Conservation (phyloP, 768 basidiomycete genomes). For the Neoboletus brunneissimus region DNA sequence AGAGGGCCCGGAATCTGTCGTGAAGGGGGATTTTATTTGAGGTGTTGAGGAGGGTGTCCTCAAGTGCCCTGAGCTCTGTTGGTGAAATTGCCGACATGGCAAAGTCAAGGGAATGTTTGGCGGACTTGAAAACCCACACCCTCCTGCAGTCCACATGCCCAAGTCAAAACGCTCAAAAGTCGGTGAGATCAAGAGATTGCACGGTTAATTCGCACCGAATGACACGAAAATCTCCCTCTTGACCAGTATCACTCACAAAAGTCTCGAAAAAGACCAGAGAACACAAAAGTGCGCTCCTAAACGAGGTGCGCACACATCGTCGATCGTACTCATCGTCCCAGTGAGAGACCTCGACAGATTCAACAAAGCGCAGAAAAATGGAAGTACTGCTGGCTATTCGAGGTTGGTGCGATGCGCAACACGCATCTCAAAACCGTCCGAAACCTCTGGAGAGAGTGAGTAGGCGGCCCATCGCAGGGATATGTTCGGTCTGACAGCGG, state of each 20-base stretch:
- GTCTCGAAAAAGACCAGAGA: conserved; percentile 91
- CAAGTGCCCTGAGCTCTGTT: conserved; percentile 63
- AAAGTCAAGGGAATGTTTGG: conserved; percentile 33
- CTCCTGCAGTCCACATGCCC: conserved; percentile 55
- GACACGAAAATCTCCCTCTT: conserved; percentile 14
- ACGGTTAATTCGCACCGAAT: not conserved
- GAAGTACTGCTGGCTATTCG: conserved; percentile 94
- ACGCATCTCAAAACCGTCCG: conserved; percentile 91
- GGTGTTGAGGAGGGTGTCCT: conserved; percentile 74
- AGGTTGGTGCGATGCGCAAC: conserved; percentile 95
- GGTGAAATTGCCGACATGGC: conserved; percentile 37
- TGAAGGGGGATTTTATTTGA: conserved; percentile 74
- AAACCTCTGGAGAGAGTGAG: conserved; percentile 89
- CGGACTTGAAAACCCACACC: conserved; percentile 47
- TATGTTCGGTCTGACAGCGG: conserved; percentile 3
- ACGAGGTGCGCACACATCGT: conserved; percentile 51
- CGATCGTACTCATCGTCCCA: conserved; percentile 5
- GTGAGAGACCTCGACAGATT: conserved; percentile 50
- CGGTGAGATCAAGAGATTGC: conserved; percentile 48
- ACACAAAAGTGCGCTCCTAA: conserved; percentile 81
- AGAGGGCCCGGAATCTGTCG: conserved; percentile 85
- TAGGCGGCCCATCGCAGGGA: conserved; percentile 5
- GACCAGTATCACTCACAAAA: conserved; percentile 86
- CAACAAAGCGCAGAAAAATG: conserved; percentile 85
- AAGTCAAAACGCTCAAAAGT: conserved; percentile 86